Evolutionary conservation across 2,329 filamentous ascomycete genomes (phyloP), one percentile per base, ranked within the genome.

Genomic region (Colletotrichum falcatum): DNA sequence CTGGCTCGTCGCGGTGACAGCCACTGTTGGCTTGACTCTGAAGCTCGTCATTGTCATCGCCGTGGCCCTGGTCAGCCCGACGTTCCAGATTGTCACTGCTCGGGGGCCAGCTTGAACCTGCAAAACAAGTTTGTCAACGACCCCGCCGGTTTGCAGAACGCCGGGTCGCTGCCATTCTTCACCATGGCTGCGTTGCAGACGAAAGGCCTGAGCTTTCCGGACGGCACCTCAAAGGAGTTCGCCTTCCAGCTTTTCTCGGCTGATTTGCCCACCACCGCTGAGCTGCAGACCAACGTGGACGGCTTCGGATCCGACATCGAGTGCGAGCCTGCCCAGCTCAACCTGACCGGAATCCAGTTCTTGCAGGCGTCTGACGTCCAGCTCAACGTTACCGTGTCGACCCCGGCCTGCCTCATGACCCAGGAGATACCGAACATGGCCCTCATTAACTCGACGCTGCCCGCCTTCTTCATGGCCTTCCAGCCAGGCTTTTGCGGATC

Each of bases 1-100:
- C 70, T 79, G 74, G 71, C 74, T 79, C 8, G 81, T 83, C 9
- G 76, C 75, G 0, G 74, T 73, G 28, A 73, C 78, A 0, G 67
- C 77, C 1, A 62, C 72, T 0, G 65, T 78, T 1, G 76, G 78
- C 1, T 39, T 82, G 33, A 53, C 81, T 4, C 73, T 83, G 33
- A 79, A 78, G 71, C 6, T 79, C 7, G 71, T 79, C 9, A 74
- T 83, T 35, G 74, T 83, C 20, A 73, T 81, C 9, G 79, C 82
- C 0, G 79, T 81, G 0, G 81, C 78, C 6, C 74, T 83, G 44
- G 77, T 83, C 53, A 78, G 78, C 3, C 78, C 81, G 5, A 75
- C 68, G 5, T 71, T 79, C 3, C 73, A 79, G 18, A 74, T 74
- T 4, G 70, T 78, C 12, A 71, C 73, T 12, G 74, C 74, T 35